These are phyloP conservation scores for Erigeron philadelphicus DNA, from an alignment of 140 eudicot species.

Conservation along the genomic window DNA sequence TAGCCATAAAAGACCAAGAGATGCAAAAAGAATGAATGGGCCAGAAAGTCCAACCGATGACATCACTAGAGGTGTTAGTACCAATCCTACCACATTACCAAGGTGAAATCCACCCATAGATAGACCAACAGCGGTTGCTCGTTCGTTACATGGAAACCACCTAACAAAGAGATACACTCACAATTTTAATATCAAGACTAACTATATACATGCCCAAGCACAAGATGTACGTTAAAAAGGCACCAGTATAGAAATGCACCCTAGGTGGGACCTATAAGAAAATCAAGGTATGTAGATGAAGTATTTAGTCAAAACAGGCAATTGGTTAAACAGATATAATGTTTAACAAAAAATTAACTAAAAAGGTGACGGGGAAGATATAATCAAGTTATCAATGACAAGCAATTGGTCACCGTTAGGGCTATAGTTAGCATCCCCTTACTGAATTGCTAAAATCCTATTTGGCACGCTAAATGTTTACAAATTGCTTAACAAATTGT, in stretches of 20 bases:
- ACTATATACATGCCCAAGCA: not conserved
- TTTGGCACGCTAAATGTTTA: not conserved
- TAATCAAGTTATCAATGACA: too few relatives aligned
- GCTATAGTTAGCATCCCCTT: not conserved
- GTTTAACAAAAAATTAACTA: too few relatives aligned
- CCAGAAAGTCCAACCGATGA: conserved; percentile 73
- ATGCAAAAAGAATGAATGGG: conserved; percentile 76
- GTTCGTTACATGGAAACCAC: conserved; percentile 91
- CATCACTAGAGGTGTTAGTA: conserved; percentile 68
- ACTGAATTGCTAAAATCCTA: not conserved
- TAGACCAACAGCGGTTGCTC: conserved; percentile 92
- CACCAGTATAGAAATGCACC: not conserved
- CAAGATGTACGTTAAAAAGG: not conserved
- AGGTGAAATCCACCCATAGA: conserved; percentile 99
- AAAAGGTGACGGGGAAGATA: too few relatives aligned
- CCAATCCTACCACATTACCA: conserved; percentile 85
- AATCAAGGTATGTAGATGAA: too few relatives aligned
- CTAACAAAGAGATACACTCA: conserved; percentile 27
- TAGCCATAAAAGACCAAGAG: conserved; percentile 85
- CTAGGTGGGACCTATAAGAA: too few relatives aligned
- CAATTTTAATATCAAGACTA: not conserved
- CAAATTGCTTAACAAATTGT: not conserved
- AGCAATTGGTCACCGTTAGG: too few relatives aligned
- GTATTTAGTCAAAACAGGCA: too few relatives aligned
- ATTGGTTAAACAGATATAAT: too few relatives aligned